A percentile compares a stretch with the other conserved stretches of the same genome.
phyloP scores from a whole-genome alignment of 2,329 filamentous ascomycete species.

The Chaetomiaceae sp. region DNA sequence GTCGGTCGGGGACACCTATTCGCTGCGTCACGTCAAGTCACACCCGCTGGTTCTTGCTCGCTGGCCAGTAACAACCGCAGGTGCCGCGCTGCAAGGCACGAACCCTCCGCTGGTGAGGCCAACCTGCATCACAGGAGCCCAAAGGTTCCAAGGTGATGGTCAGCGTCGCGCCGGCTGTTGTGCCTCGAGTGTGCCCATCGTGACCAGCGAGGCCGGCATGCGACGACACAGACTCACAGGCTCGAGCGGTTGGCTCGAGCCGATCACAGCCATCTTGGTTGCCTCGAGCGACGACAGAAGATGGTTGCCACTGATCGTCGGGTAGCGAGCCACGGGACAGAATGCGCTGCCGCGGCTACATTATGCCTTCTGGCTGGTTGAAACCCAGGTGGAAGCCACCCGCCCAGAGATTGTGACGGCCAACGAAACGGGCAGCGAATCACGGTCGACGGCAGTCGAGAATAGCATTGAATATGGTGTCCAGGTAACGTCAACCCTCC shows the following conservation, averaged over 20 bases:
- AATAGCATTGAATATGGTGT: slow-evolving; percentile 22
- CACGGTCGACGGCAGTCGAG: slow-evolving; percentile 6
- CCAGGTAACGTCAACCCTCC: slow-evolving; percentile 18
- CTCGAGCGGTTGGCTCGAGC: background rate
- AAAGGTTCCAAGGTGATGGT: no score
- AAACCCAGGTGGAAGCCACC: background rate
- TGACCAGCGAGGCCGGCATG: background rate
- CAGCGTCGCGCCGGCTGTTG: slow-evolving; percentile 21
- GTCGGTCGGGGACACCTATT: slow-evolving; percentile 22
- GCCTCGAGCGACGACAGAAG: background rate
- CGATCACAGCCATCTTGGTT: slow-evolving; percentile 10
- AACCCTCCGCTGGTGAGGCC: slow-evolving; percentile 21
- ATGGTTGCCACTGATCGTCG: slow-evolving; percentile 10
- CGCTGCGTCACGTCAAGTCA: slow-evolving; percentile 22
- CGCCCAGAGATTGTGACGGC: background rate
- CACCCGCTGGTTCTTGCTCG: slow-evolving; percentile 13
- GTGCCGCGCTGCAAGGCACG: slow-evolving; percentile 25
- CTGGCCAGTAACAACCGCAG: slow-evolving; percentile 23
- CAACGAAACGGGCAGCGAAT: slow-evolving; percentile 16
- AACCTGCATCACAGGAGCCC: slow-evolving; percentile 20
- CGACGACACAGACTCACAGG: background rate
- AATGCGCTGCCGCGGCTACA: slow-evolving; percentile 5
- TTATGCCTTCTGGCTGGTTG: slow-evolving; percentile 11
- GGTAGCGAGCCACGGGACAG: slow-evolving; percentile 16
- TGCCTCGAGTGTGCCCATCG: background rate